Base-by-base conservation (phyloP, 805 yeast species). In the Lachancea lanzarotensis region DNA sequence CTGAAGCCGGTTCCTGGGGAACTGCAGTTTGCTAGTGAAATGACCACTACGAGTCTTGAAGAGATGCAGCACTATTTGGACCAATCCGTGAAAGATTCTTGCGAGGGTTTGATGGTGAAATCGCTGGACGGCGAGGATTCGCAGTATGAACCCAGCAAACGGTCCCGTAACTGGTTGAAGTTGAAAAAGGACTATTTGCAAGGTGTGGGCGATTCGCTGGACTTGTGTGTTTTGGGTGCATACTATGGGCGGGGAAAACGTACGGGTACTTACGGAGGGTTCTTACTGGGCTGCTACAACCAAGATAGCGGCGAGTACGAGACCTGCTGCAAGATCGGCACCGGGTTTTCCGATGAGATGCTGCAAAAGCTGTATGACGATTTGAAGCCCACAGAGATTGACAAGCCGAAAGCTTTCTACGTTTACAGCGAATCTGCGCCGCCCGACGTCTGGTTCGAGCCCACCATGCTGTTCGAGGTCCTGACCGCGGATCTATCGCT, bases 21-120 rank as follows among this genome's bases (percentile, higher is more conserved):
- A 59, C 86, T 91, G 53, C 78, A 79, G 48, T 86, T 78, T 62
- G 98, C 98, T 0, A 82, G 83, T 4, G 70, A 69, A 45, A 76
- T 82, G 68, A 81, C 85, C 51, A 76, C 95, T 0, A 72, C 82
- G 3, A 81, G 82, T 53, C 54, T 68, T n/a, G 79, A 73, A 20
- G 96, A 87, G 50, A 77, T 93, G 40, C 95, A 91, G 62, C 63
- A 64, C 11, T 93, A 90, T 57, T 71, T 93, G 49, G 98, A 93
- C 62, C 86, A 87, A 59, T 83, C 96, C 2, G 86, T 93, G 19
- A 81, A 83, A 55, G 93, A 85, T 56, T 71, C 88, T 13, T 93
- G 98, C 62, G 98, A 93, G 65, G 98, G 98, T 0, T 72, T 93
- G 42, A 93, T 93, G 98, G 90, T 93, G 35, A 93, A 93, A 62